A percentile compares a stretch with the other conserved stretches of the same genome.
phyloP scores from a whole-genome alignment of 2,329 filamentous ascomycete genomes.

The Aspergillus sp. region DNA sequence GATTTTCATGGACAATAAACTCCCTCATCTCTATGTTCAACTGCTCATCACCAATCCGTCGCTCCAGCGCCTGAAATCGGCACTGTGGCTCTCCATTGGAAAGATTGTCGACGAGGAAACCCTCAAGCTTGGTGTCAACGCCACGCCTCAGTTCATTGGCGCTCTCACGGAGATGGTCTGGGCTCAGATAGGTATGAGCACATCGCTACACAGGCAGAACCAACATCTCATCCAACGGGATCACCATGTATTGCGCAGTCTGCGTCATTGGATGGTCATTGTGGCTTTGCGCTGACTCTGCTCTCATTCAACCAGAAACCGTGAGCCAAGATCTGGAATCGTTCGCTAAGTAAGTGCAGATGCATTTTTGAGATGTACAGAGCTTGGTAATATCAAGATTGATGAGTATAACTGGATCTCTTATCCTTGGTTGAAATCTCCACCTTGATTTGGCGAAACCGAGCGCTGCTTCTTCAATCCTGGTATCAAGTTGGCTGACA shows the following conservation, averaged over 20 bases:
- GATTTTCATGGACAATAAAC: neutral
- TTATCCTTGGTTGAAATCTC: neutral
- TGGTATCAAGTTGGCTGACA: neutral
- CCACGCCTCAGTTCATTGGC: conserved; percentile 88
- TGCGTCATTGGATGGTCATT: neutral
- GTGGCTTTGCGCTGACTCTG: conserved; percentile 9
- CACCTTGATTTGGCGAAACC: neutral
- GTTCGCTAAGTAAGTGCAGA: conserved; percentile 54
- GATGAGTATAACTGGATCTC: neutral
- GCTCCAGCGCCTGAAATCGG: conserved; percentile 74
- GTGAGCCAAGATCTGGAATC: conserved; percentile 62
- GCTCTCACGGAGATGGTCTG: conserved; percentile 83
- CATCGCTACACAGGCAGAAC: neutral
- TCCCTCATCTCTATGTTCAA: neutral
- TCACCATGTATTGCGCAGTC: neutral
- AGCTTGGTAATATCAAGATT: neutral
- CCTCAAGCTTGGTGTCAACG: conserved; percentile 71
- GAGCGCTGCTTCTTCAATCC: neutral
- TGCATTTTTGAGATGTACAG: neutral
- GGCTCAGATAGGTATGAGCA: conserved; percentile 71
- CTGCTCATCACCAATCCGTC: neutral
- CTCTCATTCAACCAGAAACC: conserved; percentile 42
- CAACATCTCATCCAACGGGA: neutral
- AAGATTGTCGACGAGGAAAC: conserved; percentile 87
- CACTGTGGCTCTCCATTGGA: conserved; percentile 79